phyloP scores from a whole-genome alignment of 2,329 filamentous ascomycete species.

The Alternaria sp. region DNA sequence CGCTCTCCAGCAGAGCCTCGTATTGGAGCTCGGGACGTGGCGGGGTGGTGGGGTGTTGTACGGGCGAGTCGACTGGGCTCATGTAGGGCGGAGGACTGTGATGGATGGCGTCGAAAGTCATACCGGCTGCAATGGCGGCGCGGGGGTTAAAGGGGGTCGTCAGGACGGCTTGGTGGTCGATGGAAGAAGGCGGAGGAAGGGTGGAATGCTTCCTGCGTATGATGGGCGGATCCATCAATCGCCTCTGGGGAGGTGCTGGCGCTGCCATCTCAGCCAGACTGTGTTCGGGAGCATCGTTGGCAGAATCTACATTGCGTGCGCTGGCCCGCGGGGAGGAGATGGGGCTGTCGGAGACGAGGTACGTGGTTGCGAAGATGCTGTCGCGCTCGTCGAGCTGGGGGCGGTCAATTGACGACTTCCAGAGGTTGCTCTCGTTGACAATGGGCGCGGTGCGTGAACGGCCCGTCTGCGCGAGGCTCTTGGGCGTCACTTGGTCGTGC shows the following conservation, averaged over 20 bases:
- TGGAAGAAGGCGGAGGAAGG: slow-evolving; percentile 28
- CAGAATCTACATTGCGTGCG: slow-evolving; percentile 20
- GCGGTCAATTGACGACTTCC: slow-evolving; percentile 46
- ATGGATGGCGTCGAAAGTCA: slow-evolving; percentile 27
- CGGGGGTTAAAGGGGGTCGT: slow-evolving; percentile 43
- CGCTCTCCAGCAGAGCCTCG: slow-evolving; percentile 40
- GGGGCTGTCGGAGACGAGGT: slow-evolving; percentile 60
- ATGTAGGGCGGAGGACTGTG: slow-evolving; percentile 47
- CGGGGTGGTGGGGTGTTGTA: slow-evolving; percentile 41
- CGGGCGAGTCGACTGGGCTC: slow-evolving; percentile 47
- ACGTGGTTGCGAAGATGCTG: slow-evolving; percentile 69
- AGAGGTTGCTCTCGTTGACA: slow-evolving; percentile 40
- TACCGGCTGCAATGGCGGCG: slow-evolving; percentile 21
- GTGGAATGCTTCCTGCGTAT: slow-evolving; percentile 40
- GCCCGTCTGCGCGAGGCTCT: slow-evolving; percentile 44
- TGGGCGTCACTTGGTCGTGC: slow-evolving; percentile 36
- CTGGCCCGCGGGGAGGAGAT: slow-evolving; percentile 45
- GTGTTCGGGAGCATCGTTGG: slow-evolving; percentile 39
- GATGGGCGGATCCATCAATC: slow-evolving; percentile 42
- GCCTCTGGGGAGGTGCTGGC: slow-evolving; percentile 35
- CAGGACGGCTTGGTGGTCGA: slow-evolving; percentile 40
- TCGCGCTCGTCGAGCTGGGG: slow-evolving; percentile 67
- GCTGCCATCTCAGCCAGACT: slow-evolving; percentile 38
- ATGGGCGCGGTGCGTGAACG: slow-evolving; percentile 49
- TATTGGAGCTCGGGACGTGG: slow-evolving; percentile 30